Conservation (phyloP, 306 rosid species). For the Ammopiptanthus mongolicus region DNA sequence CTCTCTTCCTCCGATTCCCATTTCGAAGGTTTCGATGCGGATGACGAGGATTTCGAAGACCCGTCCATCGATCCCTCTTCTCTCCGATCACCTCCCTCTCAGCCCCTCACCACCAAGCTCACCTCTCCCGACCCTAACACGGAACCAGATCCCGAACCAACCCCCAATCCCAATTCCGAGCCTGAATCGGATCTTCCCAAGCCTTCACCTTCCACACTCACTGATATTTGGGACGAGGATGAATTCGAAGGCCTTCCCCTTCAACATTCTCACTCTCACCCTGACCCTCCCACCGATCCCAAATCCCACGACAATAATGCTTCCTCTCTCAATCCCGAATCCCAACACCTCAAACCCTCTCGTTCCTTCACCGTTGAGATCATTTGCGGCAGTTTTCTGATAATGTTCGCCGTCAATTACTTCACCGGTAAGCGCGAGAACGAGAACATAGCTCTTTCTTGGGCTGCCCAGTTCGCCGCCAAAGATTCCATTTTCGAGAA, state of each 20-base stretch:
- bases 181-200: constrained; percentile 42
- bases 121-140: constrained; percentile 24
- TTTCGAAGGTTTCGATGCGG: constrained; percentile 87
- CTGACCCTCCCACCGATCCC: constrained; percentile 24
- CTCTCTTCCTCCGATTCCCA: constrained; percentile 39
- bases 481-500: constrained; percentile 71
- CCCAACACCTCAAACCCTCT: background rate
- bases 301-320: constrained; percentile 1
- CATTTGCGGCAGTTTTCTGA: constrained; percentile 54
- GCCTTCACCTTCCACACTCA: constrained; percentile 44
- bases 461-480: constrained; percentile 78
- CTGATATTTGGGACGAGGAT: constrained; percentile 89
- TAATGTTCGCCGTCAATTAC: constrained; percentile 64
- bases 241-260: constrained; percentile 88
- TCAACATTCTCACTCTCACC: constrained; percentile 19
- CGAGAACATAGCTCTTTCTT: constrained; percentile 77
- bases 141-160: constrained; percentile 17
- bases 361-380: constrained; percentile 61
- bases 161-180: background rate
- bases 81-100: constrained; percentile 59
- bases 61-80: constrained; percentile 39
- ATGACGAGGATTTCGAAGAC: constrained; percentile 54
- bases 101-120: constrained; percentile 39
- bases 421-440: constrained; percentile 87
- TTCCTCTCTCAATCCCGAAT: no score